Evolutionary conservation across 2,329 filamentous ascomycete genomes (phyloP), one percentile per base, ranked within the genome.

Genomic region (Didymella lethalis): DNA sequence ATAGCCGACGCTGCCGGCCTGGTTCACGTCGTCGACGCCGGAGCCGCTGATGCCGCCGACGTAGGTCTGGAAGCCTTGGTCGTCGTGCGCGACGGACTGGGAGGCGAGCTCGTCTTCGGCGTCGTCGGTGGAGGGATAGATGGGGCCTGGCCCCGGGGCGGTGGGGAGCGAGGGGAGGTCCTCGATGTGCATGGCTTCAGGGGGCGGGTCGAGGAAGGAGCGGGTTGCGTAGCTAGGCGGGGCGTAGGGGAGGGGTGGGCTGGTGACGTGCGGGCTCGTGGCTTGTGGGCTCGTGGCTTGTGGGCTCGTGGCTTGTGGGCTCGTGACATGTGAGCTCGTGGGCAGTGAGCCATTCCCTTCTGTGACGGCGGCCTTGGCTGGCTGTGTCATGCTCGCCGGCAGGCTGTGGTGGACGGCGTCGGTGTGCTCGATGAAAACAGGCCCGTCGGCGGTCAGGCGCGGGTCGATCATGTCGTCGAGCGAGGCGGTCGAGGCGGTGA

Each of bases 391-490:
- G 28, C 66, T 63, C 16, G 71, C 60, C 2, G 72, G 41, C 14
- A 76, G 65, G 46, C 70, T 73, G 54, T 76, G 73, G 60, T 76
- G 73, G 12, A 73, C 56, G 28, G 71, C 64, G 20, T 75, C 69
- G 43, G 64, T 64, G 43, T 68, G 63, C 34, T 69, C 63, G 18
- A 64, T 54, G 48, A 64, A 60, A 20, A 57, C 57, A 31, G 57
- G 63, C 1, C 53, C 45, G 20, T 66, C 64, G 10, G 55, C 48
- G 43, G 61, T 67, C 18, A 75, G 67, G 11, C 66, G 71, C 31
- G 74, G 74, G 48, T 76, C 74, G 48, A 76, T 71, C 57, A 67
- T 61, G 25, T 75, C 72, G 57, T 75, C 72, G 23, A 74, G 65
- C 16, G 68, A 71, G 29, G 70, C 59, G 10, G 66, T 73, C 11